These are phyloP conservation scores for Tolypocladium amazonense DNA, from an alignment of 2,329 filamentous ascomycete species.

Conservation along the genomic window DNA sequence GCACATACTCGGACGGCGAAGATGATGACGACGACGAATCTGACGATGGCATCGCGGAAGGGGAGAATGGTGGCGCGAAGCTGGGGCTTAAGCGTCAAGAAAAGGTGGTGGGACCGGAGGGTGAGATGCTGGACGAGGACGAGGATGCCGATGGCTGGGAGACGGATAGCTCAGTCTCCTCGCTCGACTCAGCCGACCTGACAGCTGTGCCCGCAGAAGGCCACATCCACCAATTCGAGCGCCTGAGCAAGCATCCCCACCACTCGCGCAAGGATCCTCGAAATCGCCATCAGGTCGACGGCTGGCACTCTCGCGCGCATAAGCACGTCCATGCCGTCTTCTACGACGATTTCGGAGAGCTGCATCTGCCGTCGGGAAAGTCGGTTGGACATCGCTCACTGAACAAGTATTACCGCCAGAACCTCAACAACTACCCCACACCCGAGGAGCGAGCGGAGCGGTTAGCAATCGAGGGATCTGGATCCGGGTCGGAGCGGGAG, in stretches of 20 bases:
- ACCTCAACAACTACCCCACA: slow-evolving; percentile 74
- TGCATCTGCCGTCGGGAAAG: slow-evolving; percentile 83
- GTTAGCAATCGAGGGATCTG: slow-evolving; percentile 44
- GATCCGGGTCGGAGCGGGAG: slow-evolving; percentile 25
- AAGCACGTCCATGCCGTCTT: slow-evolving; percentile 66
- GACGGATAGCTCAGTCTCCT: slow-evolving; percentile 85
- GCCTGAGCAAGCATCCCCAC: slow-evolving; percentile 62
- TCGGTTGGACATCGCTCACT: slow-evolving; percentile 84
- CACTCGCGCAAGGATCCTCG: slow-evolving; percentile 63
- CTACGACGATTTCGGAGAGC: slow-evolving; percentile 74
- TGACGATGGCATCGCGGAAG: slow-evolving; percentile 29
- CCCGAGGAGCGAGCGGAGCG: slow-evolving; percentile 64
- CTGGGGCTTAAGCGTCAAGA: slow-evolving; percentile 50
- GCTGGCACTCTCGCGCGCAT: slow-evolving; percentile 76
- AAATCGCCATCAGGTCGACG: slow-evolving; percentile 63
- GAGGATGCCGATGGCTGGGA: slow-evolving; percentile 77
- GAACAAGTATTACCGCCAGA: slow-evolving; percentile 84
- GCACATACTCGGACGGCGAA: slow-evolving; percentile 81
- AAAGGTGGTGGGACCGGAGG: slow-evolving; percentile 40
- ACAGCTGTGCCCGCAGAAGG: slow-evolving; percentile 68
- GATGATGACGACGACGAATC: slow-evolving; percentile 47
- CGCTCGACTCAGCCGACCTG: slow-evolving; percentile 75
- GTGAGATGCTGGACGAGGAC: slow-evolving; percentile 38
- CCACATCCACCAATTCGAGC: slow-evolving; percentile 59
- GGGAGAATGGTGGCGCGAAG: slow-evolving; percentile 53